Percentiles rank a stretch among this genome's conserved stretches.
phyloP scores from a whole-genome alignment of 331 rosid species.

The Malus hybrid region DNA sequence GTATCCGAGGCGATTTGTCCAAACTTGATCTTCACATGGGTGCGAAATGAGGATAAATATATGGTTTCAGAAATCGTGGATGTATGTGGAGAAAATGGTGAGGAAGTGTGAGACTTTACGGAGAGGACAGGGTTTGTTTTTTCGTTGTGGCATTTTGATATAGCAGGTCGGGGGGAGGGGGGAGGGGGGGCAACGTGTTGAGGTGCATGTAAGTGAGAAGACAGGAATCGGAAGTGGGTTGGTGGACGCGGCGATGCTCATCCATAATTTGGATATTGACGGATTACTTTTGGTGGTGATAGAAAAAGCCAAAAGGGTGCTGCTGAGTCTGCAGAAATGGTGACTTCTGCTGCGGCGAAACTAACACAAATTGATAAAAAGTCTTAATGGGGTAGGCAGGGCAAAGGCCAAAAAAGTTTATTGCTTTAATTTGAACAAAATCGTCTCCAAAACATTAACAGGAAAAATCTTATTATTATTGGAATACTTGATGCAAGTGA shows the following conservation, averaged over 20 bases:
- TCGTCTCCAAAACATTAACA: too few species aligned
- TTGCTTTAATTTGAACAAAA: too few species aligned
- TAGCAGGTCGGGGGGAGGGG: background rate
- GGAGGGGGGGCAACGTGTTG: constrained; percentile 4
- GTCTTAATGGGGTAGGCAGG: too few species aligned
- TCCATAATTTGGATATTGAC: background rate
- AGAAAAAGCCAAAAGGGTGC: background rate
- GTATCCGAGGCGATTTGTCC: background rate
- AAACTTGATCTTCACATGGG: constrained; percentile 6
- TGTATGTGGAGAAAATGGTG: background rate
- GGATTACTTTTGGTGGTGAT: background rate
- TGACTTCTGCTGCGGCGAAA: too few species aligned
- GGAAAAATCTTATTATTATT: too few species aligned
- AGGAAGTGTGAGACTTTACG: background rate
- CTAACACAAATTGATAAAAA: too few species aligned
- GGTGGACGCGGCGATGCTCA: constrained; percentile 24
- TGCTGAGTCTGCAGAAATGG: background rate
- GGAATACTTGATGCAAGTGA: too few species aligned
- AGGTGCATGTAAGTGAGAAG: constrained; percentile 17
- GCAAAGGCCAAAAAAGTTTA: too few species aligned
- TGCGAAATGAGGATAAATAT: background rate
- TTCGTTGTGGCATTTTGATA: too few species aligned
- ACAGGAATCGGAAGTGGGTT: constrained; percentile 2
- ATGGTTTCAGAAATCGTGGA: too few species aligned
- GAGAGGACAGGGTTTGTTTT: background rate